phyloP scores from a whole-genome alignment of 495 filamentous ascomycete species.

The Pyronema domesticum region DNA sequence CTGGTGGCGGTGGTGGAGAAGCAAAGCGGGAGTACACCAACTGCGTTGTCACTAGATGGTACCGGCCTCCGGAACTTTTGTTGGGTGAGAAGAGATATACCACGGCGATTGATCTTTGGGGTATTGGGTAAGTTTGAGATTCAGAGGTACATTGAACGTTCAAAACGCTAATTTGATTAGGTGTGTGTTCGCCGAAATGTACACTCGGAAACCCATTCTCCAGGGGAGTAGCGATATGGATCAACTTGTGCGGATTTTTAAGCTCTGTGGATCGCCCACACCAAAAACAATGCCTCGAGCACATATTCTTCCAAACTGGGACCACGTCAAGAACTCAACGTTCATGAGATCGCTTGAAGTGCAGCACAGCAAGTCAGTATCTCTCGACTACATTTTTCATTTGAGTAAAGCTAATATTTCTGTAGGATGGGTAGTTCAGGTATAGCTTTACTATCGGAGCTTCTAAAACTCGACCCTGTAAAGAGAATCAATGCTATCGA shows the following conservation, averaged over 20 bases:
- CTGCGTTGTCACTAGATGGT: conserved; percentile 92
- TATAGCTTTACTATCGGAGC: conserved; percentile 60
- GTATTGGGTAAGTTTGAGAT: conserved; percentile 53
- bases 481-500: conserved; percentile 85
- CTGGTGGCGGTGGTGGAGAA: conserved; percentile 66
- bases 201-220: conserved; percentile 81
- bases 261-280: conserved; percentile 78
- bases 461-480: conserved; percentile 77
- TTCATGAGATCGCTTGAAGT: conserved; percentile 48
- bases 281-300: conserved; percentile 91
- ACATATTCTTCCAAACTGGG: conserved; percentile 60
- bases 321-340: conserved; percentile 45
- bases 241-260: conserved; percentile 80
- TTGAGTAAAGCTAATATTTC: background rate
- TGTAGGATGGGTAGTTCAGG: conserved; percentile 37
- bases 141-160: background rate
- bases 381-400: background rate
- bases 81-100: conserved; percentile 77
- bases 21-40: conserved; percentile 82
- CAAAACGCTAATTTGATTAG: conserved; percentile 27
- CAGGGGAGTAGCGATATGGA: conserved; percentile 74
- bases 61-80: conserved; percentile 83
- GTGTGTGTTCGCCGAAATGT: conserved; percentile 97
- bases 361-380: conserved; percentile 49
- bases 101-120: conserved; percentile 95